These are phyloP conservation scores for Tylopilus vinaceipallidus DNA, from an alignment of 768 basidiomycete species.

Conservation along the genomic window DNA sequence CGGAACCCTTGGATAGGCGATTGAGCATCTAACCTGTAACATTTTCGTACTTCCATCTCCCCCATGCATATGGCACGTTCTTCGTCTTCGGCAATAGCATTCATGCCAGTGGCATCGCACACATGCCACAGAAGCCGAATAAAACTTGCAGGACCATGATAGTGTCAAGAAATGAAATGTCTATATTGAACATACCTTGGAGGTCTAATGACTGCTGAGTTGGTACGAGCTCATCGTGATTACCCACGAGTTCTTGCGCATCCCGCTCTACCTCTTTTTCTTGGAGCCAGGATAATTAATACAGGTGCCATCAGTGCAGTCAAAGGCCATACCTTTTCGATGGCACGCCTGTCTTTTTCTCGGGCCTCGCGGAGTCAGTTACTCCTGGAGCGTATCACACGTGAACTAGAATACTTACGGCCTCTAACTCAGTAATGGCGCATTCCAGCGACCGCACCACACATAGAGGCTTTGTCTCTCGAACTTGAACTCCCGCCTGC, in stretches of 20 bases:
- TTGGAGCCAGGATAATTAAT: slow-evolving; percentile 12
- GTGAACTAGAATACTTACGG: background rate
- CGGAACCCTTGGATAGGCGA: background rate
- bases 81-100: slow-evolving; percentile 20
- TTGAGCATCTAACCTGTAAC: slow-evolving; percentile 17
- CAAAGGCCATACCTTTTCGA: slow-evolving; percentile 12
- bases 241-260: slow-evolving; percentile 10
- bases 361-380: slow-evolving; percentile 6
- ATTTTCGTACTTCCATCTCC: slow-evolving; percentile 13
- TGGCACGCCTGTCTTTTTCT: slow-evolving; percentile 12
- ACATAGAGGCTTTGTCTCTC: background rate
- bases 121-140: slow-evolving; percentile 14
- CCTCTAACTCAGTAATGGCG: background rate
- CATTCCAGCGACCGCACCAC: slow-evolving; percentile 13
- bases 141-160: background rate
- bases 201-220: slow-evolving; percentile 5
- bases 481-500: background rate
- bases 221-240: background rate
- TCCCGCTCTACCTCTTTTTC: slow-evolving; percentile 16
- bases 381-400: background rate
- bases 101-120: slow-evolving; percentile 20
- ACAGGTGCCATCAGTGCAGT: background rate
- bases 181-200: slow-evolving; percentile 7
- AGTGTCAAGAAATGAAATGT: background rate
- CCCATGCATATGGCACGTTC: slow-evolving; percentile 23